Evolutionary conservation across 257 asterid genomes (phyloP), one percentile per base, ranked within the genome.

Genomic region (Gentiana macrophylla): DNA sequence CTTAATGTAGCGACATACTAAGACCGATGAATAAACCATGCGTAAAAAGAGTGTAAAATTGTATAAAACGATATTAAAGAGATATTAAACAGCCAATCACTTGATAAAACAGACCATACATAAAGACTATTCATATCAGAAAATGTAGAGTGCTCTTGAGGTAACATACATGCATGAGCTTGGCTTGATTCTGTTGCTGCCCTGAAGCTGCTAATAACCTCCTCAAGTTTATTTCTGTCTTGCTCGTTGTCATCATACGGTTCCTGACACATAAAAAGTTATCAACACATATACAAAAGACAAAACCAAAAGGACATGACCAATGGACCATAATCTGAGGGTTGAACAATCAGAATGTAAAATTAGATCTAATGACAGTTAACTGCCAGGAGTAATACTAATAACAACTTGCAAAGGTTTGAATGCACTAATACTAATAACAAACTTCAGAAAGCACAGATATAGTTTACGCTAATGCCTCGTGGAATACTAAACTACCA

Each of bases 1-100:
- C 91, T 77, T 64, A 85, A 75, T 37, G 94, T 92, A 12, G 84
- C 85, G 59, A 88, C 94, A 76, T 88, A 92, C 98, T 91, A 65
- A 50, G 65, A n/a, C 46, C 46, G 8, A 41, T 41, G 9, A 41
- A 41, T 41, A 10, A 50, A 74, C 36, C 59, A 69, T 34, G 53
- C 52, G 38, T 36, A 51, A 50, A 57, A 59, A 32, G 33, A 56
- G 48, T 10, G 44, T 9, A 15, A 12, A 32, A 32, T 6, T 6
- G 11, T 3, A 38, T 13, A 56, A 37, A 36, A 53, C 10, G 10
- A 32, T 4, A 33, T 3, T 24, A 6, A 24, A 52, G 8, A 4
- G 6, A 13, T 36, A 35, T 3, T 24, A 32, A 56, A 6, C 9
- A 4, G 32, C 10, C 33, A n/a, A 37, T 48, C 13, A 1, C 2